A percentile compares a stretch with the other conserved stretches of the same genome.
Evolutionary conservation across 257 asterid species (phyloP).

Genomic region (Petunia secreta): DNA sequence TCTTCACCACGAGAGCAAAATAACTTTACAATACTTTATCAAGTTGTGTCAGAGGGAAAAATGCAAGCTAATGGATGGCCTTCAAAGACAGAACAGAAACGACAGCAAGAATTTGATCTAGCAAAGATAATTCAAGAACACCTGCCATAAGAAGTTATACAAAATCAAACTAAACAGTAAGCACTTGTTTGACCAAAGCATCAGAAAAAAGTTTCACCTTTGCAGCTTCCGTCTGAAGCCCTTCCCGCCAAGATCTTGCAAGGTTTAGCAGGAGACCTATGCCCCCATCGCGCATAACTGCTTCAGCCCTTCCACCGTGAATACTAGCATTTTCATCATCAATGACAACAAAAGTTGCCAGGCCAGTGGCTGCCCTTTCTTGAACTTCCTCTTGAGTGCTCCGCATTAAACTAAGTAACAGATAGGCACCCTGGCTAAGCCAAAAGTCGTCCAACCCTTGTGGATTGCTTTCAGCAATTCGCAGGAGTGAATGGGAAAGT

Average conservation of each 20-base stretch:
- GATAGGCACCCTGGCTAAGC: conserved; percentile 75
- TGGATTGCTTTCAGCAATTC: conserved; percentile 76
- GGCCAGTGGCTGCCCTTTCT: conserved; percentile 87
- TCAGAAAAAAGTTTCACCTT: conserved; percentile 48
- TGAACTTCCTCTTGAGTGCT: conserved; percentile 82
- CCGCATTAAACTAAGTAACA: conserved; percentile 71
- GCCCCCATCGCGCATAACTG: conserved; percentile 71
- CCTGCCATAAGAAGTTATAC: background rate
- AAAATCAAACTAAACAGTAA: conserved; percentile 6
- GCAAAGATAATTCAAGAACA: conserved; percentile 7
- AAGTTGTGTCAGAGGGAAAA: conserved; percentile 9
- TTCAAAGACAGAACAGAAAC: background rate
- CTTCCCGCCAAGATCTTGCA: conserved; percentile 79
- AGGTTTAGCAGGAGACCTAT: conserved; percentile 68
- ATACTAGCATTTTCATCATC: conserved; percentile 84
- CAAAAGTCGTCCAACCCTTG: conserved; percentile 76
- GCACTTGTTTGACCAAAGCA: background rate
- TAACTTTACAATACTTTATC: conserved; percentile 14
- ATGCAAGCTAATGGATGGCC: conserved; percentile 16
- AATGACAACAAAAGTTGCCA: conserved; percentile 75
- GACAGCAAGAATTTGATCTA: conserved; percentile 12
- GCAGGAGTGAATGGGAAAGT: conserved; percentile 72
- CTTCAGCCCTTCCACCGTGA: conserved; percentile 77
- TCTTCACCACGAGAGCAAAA: conserved; percentile 1
- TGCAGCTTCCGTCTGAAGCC: conserved; percentile 86